Evolutionary conservation across 2,329 filamentous ascomycete genomes (phyloP), one percentile per base, ranked within the genome.

Genomic region (Chaetomiaceae sp.): DNA sequence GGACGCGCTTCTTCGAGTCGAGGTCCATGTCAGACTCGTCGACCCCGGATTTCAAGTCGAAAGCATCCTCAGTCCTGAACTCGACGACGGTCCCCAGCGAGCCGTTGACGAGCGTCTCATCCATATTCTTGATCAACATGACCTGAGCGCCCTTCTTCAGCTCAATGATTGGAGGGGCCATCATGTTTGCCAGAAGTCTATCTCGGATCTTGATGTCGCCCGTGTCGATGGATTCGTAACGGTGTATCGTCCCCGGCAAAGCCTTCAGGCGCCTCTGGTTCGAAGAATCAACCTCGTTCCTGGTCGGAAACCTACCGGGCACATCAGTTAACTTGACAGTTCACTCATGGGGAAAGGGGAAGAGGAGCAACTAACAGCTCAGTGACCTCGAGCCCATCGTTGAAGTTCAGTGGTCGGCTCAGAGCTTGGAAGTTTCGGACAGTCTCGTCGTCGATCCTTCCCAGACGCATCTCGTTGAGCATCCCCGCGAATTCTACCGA

Each of bases 101-200:
- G 4, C 94, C 94, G 65, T 99, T 99, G 61, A 97, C 94, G 0
- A 99, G 78, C 0, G 82, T 85, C 34, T 96, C 90, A 65, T 99
- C 94, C 72, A 97, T 86, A 63, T 99, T 99, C 70, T 99, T 99
- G 76, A 99, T 96, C n/a, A 99, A 76, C 94, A 99, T 99, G 40
- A 99, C 95, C 67, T 99, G 95, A 0, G 94, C 89, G 9, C 90
- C 89, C 58, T 94, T 86, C 69, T 96, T 97, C 27, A 99, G 73
- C 30, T 87, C 82, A 18, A 99, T 81, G 0, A 71, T 66, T 62
- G 86, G 86, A 0, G 94, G 91, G 0, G 94, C 91, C 88, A 99
- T 96, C 82, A 95, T 95, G 65, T 92, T 96, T 5, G 80, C 71
- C 5, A 99, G 75, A 0, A 97, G 71, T 65, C 84, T 91, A 41